Evolutionary conservation across 2,329 filamentous ascomycete genomes (phyloP).

Genomic region (Sarocladium kiliense): DNA sequence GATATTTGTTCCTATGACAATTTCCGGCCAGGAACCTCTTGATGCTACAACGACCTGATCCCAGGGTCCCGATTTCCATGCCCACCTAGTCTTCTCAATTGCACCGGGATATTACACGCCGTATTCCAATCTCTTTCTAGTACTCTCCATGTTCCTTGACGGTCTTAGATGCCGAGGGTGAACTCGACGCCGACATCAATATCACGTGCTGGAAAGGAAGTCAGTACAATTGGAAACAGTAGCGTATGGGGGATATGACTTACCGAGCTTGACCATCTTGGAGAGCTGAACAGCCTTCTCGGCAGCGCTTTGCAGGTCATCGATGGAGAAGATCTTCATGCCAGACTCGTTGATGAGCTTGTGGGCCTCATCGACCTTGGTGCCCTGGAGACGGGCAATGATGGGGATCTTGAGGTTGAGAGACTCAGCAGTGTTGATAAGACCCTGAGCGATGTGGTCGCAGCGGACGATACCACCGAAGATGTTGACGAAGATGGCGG

Average conservation of each 20-base stretch:
- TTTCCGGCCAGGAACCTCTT: constrained; percentile 5
- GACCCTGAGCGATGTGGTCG: constrained; percentile 91
- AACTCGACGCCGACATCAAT: constrained; percentile 98
- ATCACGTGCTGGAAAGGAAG: constrained; percentile 63
- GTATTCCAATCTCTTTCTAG: neutral
- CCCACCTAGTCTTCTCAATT: constrained; percentile 5
- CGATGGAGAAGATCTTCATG: constrained; percentile 99
- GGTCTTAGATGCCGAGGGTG: constrained; percentile 78
- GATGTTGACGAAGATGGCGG: constrained; percentile 99
- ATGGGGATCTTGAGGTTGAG: constrained; percentile 97
- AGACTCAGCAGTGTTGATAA: constrained; percentile 89
- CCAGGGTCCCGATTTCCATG: neutral
- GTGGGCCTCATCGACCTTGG: constrained; percentile 94
- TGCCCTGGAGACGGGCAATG: constrained; percentile 94
- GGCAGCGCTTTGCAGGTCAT: constrained; percentile 93
- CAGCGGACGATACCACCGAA: constrained; percentile 98
- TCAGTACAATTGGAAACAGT: neutral
- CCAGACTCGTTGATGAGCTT: constrained; percentile 93
- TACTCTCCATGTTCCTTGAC: neutral
- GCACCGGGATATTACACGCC: constrained; percentile 8
- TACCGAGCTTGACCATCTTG: constrained; percentile 97
- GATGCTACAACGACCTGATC: constrained; percentile 4
- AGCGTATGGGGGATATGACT: constrained; percentile 29
- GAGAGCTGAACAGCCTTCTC: constrained; percentile 99
- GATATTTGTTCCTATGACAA: constrained; percentile 3